These are phyloP conservation scores for Phaeodactylum tricornutum DNA, from an alignment of 108 stramenopile species.

Conservation along the genomic window DNA sequence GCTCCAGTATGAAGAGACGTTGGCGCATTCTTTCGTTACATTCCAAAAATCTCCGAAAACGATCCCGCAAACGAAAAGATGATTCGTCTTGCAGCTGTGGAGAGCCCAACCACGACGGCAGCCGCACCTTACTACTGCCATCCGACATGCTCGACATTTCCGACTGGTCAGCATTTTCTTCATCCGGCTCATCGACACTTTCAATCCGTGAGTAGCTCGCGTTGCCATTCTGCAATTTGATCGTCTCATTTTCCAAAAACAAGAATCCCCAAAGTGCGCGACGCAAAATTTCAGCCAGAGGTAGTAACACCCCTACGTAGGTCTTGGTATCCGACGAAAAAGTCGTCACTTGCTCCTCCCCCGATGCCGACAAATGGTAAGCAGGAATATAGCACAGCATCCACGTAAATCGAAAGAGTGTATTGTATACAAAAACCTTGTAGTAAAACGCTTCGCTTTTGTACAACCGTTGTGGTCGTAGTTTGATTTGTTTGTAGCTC, in stretches of 20 bases:
- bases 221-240: constrained; percentile 48
- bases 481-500: constrained; percentile 39
- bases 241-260: constrained; percentile 70
- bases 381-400: constrained; percentile 81
- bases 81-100: constrained; percentile 36
- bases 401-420: constrained; percentile 60
- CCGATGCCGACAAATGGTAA: constrained; percentile 52
- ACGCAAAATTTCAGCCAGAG: constrained; percentile 59
- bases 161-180: constrained; percentile 1
- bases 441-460: constrained; percentile 68
- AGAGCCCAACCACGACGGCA: constrained; percentile 41
- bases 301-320: constrained; percentile 64
- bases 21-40: constrained; percentile 3
- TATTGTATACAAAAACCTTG: constrained; percentile 52
- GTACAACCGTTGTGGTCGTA: constrained; percentile 62
- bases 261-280: constrained; percentile 75
- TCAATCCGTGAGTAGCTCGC: constrained; percentile 29
- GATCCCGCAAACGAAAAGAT: too few relatives aligned
- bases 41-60: too few relatives aligned
- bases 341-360: constrained; percentile 40
- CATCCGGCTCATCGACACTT: constrained; percentile 20
- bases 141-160: background rate
- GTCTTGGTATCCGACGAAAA: constrained; percentile 51
- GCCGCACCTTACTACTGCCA: too few relatives aligned
- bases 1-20: constrained; percentile 35